Percentiles rank a stretch among this genome's conserved stretches.
These are phyloP conservation scores for Phyllosticta paracitricarpa DNA, from an alignment of 2,329 filamentous ascomycete genomes.

Conservation along the genomic window DNA sequence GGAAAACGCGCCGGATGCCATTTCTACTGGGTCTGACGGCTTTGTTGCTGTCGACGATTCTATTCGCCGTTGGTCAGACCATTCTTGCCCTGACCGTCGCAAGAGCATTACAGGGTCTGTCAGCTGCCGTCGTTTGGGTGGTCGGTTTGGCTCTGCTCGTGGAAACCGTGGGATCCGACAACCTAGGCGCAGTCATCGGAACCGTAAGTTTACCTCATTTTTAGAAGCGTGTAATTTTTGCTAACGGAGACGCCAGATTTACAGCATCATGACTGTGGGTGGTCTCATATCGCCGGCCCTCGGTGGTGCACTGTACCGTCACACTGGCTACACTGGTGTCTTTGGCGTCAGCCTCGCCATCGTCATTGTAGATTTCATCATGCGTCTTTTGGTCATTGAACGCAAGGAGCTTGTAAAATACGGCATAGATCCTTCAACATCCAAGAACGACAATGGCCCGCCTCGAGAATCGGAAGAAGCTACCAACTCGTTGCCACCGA, in stretches of 20 bases:
- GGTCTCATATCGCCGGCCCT: constrained; percentile 47
- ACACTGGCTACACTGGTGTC: constrained; percentile 48
- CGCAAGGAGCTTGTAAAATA: constrained; percentile 44
- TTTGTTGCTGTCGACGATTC: constrained; percentile 43
- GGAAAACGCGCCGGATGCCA: constrained; percentile 43
- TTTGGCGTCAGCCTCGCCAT: constrained; percentile 48
- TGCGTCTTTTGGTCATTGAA: constrained; percentile 53
- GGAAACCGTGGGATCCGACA: constrained; percentile 47
- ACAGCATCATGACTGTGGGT: constrained; percentile 49
- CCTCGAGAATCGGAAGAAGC: constrained; percentile 7
- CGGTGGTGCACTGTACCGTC: constrained; percentile 51
- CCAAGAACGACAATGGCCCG: constrained; percentile 7
- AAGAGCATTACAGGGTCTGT: constrained; percentile 47
- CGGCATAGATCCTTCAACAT: constrained; percentile 9
- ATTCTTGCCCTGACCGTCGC: constrained; percentile 42
- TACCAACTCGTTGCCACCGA: constrained; percentile 6
- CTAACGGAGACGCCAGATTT: constrained; percentile 31
- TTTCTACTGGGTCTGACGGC: constrained; percentile 48
- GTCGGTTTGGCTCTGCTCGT: constrained; percentile 49
- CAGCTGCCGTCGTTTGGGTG: constrained; percentile 50
- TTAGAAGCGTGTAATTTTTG: background rate
- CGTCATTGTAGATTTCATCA: constrained; percentile 47
- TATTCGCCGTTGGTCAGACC: constrained; percentile 43
- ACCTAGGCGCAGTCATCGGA: constrained; percentile 53
- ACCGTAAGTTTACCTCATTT: constrained; percentile 28